These are phyloP conservation scores for Akanthomyces muscarius DNA, from an alignment of 2,329 filamentous ascomycete species.

Conservation along the genomic window DNA sequence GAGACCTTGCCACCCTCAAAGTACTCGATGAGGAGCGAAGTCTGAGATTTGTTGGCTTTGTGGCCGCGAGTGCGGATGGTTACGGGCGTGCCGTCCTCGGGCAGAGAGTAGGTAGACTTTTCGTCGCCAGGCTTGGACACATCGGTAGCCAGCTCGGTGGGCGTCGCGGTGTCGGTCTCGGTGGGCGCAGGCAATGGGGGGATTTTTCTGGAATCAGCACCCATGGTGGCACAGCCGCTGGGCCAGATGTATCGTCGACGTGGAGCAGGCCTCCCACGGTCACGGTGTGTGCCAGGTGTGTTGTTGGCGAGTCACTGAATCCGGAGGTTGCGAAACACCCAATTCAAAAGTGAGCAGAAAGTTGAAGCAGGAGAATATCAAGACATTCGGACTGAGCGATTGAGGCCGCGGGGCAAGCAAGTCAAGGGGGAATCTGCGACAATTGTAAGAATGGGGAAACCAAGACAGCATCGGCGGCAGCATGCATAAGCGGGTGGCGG, in stretches of 20 bases:
- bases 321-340: neutral
- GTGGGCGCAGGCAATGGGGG: slow-evolving; percentile 76
- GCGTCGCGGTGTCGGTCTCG: slow-evolving; percentile 63
- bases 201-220: slow-evolving; percentile 50
- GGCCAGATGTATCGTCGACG: slow-evolving; percentile 15
- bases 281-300: neutral
- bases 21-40: slow-evolving; percentile 89
- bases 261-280: neutral
- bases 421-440: slow-evolving; percentile 10
- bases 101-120: slow-evolving; percentile 73
- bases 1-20: slow-evolving; percentile 72
- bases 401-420: slow-evolving; percentile 1
- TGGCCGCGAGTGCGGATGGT: slow-evolving; percentile 78
- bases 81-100: slow-evolving; percentile 84
- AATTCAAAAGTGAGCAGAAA: neutral
- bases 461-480: neutral
- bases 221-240: slow-evolving; percentile 40
- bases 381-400: slow-evolving; percentile 12
- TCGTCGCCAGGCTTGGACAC: slow-evolving; percentile 64
- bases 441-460: neutral
- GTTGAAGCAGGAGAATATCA: slow-evolving; percentile 2
- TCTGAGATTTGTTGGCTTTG: slow-evolving; percentile 66
- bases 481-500: neutral
- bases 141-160: slow-evolving; percentile 64
- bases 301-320: neutral